Base-by-base conservation (phyloP, 2,329 filamentous ascomycete species). In the Verticillium isaacii region DNA sequence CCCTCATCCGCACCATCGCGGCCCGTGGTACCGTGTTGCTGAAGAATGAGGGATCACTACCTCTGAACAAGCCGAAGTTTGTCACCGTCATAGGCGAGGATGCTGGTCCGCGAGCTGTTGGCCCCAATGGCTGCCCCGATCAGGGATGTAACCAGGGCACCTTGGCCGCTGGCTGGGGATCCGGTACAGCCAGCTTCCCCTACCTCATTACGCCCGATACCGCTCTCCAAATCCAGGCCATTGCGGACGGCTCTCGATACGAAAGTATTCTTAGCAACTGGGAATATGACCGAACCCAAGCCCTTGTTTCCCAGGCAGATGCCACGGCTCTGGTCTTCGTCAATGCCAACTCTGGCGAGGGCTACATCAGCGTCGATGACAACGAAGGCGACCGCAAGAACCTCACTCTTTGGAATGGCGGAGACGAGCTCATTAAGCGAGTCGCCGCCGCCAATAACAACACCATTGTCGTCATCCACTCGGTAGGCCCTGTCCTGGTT, bases 351-450 rank as follows among this genome's bases (percentile, higher is more conserved):
- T 85, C 89, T 3, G 94, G 94, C 60, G 95, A 98, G 76, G 93
- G 92, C 6, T 97, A 86, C 77, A 92, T 98, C 70, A 83, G 78
- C 32, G 85, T 96, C 1, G 94, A 93, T 65, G 89, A 86, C 60
- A 97, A 97, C 73, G 80, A 83, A 63, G 95, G 95, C 62, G 94
- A 98, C 74, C 89, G 95, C 60, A 93, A 93, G 70, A 97, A 99
- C 77, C 81, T 99, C 41, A 97, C 93, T 0, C 81, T 97, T 0
- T 98, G 94, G 94, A 82, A 89, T 63, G 84, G 88, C 62, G 93
- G 92, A 50, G 92, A 98, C 60, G 82, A 84, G 0, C 78, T 98
- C 61, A 90, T 98, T 76, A 84, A 90, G 75, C 92, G 90, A 57
- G 91, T 97, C 12, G 88, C 92, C 1, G 82, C 87, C 8, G 72